Base-by-base conservation (phyloP, 345 rosid genomes). In the Dipteronia sinensis region DNA sequence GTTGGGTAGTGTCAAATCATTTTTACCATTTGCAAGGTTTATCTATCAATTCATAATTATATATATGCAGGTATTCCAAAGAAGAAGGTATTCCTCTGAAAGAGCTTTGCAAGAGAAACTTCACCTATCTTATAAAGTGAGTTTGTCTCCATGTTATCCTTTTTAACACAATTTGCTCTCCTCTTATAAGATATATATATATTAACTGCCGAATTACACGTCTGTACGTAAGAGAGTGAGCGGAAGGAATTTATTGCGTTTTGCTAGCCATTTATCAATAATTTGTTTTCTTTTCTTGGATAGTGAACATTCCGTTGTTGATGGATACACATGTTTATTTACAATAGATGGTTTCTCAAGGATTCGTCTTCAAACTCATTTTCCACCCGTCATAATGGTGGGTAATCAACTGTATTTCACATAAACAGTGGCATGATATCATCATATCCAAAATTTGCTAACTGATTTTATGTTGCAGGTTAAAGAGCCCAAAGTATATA, bases 71-170 rank as follows among this genome's bases (percentile, higher is more conserved):
- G 80, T 96, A 96, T 78, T 92, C 98, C 55, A 96, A 96, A 87
- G 99, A 94, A 90, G 99, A 96, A 86, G 87, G 81, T 76, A 91
- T 94, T 79, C 76, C 69, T 25, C 67, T 83, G 73, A 77, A 84
- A 73, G 98, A 90, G 85, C 83, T 86, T 62, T 65, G 42, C 31
- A 65, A 42, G 75, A 84, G 89, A 80, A 94, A 94, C 84, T 91
- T 92, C 85, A 90, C 98, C 1, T 92, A 88, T 86, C 93, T 94
- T 53, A 78, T 94, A 62, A 96, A 91, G 98, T 94, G 76, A 83
- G 88, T 74, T 51, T 11, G 15, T 42, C 25, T 38, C 13, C 10
- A 51, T 47, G 74, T 23, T 8, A 34, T 65, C 49, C 38, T 69
- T 68, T 42, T 42, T 42, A 42, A 42, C 11, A 42, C 46, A 42